Evolutionary conservation across 2,329 filamentous ascomycete species (phyloP).

Genomic region (Pochonia chlamydosporia): DNA sequence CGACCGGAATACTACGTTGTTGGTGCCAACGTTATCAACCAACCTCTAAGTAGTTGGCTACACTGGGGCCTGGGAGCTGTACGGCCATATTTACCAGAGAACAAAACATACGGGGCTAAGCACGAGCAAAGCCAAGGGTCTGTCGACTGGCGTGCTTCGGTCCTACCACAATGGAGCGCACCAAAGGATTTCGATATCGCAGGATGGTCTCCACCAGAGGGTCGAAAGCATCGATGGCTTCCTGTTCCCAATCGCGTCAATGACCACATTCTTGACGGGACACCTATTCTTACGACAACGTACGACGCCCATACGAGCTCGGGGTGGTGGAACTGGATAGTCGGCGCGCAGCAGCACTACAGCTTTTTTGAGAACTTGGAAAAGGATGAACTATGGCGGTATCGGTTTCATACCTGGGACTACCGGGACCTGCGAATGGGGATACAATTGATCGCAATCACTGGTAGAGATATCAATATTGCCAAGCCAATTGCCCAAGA

Average conservation of each 20-base stretch:
- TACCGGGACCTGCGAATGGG: constrained; percentile 45
- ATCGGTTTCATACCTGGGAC: constrained; percentile 43
- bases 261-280: constrained; percentile 33
- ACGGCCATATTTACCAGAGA: constrained; percentile 47
- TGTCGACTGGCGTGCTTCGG: constrained; percentile 32
- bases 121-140: constrained; percentile 16
- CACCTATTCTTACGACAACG: constrained; percentile 41
- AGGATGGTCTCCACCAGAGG: constrained; percentile 28
- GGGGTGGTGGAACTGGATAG: constrained; percentile 42
- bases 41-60: constrained; percentile 47
- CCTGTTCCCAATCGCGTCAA: constrained; percentile 27
- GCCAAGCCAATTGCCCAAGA: constrained; percentile 38
- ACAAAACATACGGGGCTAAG: background rate
- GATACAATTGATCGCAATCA: constrained; percentile 48
- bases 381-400: constrained; percentile 34
- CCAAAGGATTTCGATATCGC: constrained; percentile 21
- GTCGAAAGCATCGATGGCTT: constrained; percentile 45
- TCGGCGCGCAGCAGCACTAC: constrained; percentile 42
- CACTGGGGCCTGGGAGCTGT: constrained; percentile 49
- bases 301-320: constrained; percentile 38
- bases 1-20: constrained; percentile 45
- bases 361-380: constrained; percentile 47
- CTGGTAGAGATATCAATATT: constrained; percentile 41
- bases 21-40: constrained; percentile 42
- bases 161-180: constrained; percentile 27